Base-by-base conservation (phyloP, 2,329 filamentous ascomycete genomes). In the Fonsecaea pedrosoi region DNA sequence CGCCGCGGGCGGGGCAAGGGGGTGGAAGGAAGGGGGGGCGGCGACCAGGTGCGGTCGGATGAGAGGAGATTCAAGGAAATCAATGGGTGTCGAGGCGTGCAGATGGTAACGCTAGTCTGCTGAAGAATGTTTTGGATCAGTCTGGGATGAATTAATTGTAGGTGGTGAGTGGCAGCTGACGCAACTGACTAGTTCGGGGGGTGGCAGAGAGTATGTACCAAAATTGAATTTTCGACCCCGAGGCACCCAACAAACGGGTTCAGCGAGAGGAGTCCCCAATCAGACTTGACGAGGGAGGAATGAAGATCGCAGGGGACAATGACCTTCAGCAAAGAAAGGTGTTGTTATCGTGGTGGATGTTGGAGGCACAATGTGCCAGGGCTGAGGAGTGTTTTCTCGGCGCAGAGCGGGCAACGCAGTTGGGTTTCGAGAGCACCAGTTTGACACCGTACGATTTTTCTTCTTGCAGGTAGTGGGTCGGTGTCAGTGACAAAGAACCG, bases 1-100 rank as follows among this genome's bases (percentile, higher is more conserved):
- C 64, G 67, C 69, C 66, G 66, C 56, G 40, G 56, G 66, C 61
- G 67, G 70, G 67, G 66, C 61, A 72, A 53, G 65, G 62, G 61
- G 68, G 60, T 58, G 65, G 54, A 55, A 64, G 40, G 60, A 35
- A 62, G 25, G 60, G 60, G 59, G 68, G 70, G 68, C 65, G 66
- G 62, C 70, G 65, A 72, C 70, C 71, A 67, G 66, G 63, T 66
- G 62, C 50, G 71, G 71, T 69, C 67, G 67, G 61, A 61, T 42
- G 42, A 50, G 35, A 34, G 35, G 50, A 55, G 42, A 63, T 53
- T 63, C 54, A 62, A 61, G 57, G 12, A 61, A 62, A 42, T 57
- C 68, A 66, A 70, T 68, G 25, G 25, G 61, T 57, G 18, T 40
- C 50, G 38, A 32, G 56, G 25, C 25, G 56, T 53, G 57, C 45